These are phyloP conservation scores for Pseudognaphalium luteoalbum DNA, from an alignment of 129 eudicot species.

Conservation along the genomic window DNA sequence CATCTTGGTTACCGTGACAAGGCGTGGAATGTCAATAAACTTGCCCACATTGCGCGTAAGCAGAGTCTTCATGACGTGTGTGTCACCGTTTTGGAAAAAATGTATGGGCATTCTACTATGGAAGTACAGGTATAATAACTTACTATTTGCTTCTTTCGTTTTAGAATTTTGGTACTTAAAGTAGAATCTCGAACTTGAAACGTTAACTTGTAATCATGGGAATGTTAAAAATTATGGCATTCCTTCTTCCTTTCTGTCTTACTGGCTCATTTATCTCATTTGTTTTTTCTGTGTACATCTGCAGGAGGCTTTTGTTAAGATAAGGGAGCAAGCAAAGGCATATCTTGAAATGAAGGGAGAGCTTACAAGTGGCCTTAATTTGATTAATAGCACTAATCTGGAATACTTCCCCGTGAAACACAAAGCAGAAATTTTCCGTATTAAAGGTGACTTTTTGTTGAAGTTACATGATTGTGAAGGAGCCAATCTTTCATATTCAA, in stretches of 20 bases:
- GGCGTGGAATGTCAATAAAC: conserved; percentile 99
- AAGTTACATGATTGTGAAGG: conserved; percentile 95
- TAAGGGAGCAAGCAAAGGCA: conserved; percentile 98
- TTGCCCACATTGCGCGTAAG: conserved; percentile 90
- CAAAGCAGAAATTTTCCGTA: conserved; percentile 91
- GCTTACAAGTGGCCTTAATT: conserved; percentile 86
- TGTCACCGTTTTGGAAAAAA: conserved; percentile 84
- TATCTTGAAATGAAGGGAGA: conserved; percentile 97
- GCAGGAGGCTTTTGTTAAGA: conserved; percentile 97
- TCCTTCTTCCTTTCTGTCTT: too few species aligned
- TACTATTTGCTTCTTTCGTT: not conserved
- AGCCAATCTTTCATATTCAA: conserved; percentile 89
- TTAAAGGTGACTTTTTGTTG: conserved; percentile 90
- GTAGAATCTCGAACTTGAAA: not conserved
- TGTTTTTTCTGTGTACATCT: conserved; percentile 18
- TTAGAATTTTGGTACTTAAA: not conserved
- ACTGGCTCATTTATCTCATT: not conserved
- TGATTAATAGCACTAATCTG: conserved; percentile 92
- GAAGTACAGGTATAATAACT: conserved; percentile 77
- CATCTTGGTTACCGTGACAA: conserved; percentile 99
- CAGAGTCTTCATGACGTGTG: conserved; percentile 92
- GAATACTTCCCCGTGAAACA: conserved; percentile 93
- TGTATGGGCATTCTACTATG: conserved; percentile 99
- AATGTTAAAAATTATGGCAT: not conserved
- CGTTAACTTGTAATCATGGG: not conserved